A percentile compares a stretch with the other conserved stretches of the same genome.
Evolutionary conservation across 495 filamentous ascomycete species (phyloP).

Genomic region (Chaetomium tenue): DNA sequence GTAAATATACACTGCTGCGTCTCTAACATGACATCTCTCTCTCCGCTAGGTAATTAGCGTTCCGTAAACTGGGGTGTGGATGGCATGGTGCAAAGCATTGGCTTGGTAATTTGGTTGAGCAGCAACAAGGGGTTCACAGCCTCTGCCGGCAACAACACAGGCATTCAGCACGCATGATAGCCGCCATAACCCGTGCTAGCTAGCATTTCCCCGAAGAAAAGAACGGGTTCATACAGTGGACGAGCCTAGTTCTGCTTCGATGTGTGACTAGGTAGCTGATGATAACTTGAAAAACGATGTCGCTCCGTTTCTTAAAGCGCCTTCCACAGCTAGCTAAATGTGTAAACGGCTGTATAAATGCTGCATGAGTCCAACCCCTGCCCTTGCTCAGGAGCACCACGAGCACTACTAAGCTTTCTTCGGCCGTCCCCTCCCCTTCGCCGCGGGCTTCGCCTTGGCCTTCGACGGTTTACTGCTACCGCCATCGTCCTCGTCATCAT

Average conservation of each 20-base stretch:
- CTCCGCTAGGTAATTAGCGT: too few relatives aligned
- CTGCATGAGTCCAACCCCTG: neutral
- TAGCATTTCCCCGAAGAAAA: too few relatives aligned
- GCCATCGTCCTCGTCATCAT: conserved; percentile 31
- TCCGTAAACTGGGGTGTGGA: too few relatives aligned
- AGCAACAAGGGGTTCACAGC: too few relatives aligned
- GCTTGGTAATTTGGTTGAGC: too few relatives aligned
- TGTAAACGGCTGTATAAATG: neutral
- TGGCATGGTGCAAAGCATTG: too few relatives aligned
- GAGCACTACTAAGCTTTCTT: conserved; percentile 23
- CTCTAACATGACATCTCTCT: too few relatives aligned
- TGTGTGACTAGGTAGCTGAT: neutral
- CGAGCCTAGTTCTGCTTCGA: neutral
- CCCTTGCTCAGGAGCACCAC: neutral
- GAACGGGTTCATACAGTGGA: too few relatives aligned
- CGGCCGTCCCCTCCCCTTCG: conserved; percentile 28
- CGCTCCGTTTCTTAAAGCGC: neutral
- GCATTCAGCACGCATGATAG: too few relatives aligned
- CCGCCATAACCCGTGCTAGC: too few relatives aligned
- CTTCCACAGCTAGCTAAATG: neutral
- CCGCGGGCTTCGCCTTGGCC: conserved; percentile 21
- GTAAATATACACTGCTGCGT: too few relatives aligned
- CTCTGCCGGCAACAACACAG: too few relatives aligned
- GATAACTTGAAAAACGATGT: neutral
- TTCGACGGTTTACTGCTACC: conserved; percentile 29